Percentiles rank a stretch among this genome's conserved stretches.
Evolutionary conservation across 2,329 filamentous ascomycete species (phyloP).

Genomic region (Zasmidium citrigriseum): DNA sequence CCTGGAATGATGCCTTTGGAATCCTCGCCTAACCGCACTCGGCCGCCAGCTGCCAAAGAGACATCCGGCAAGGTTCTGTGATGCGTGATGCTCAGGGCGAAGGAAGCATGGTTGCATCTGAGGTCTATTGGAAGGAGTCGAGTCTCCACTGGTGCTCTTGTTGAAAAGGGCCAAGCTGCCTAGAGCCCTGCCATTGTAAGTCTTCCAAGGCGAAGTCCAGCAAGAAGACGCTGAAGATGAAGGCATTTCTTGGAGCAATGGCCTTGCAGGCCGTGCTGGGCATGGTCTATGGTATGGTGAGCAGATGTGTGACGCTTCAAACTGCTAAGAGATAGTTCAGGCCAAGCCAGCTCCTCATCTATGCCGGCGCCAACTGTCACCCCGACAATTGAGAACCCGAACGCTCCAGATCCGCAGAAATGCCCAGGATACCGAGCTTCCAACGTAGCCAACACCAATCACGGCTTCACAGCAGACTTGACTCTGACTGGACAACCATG

Average conservation of each 20-base stretch:
- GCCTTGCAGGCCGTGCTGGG: background rate
- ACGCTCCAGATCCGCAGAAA: constrained; percentile 28
- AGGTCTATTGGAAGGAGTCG: background rate
- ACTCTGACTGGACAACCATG: constrained; percentile 27
- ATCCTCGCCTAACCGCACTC: background rate
- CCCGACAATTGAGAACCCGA: constrained; percentile 24
- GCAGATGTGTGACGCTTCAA: background rate
- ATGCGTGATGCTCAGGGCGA: background rate
- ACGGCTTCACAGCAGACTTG: constrained; percentile 29
- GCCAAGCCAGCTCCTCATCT: background rate
- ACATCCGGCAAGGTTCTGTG: background rate
- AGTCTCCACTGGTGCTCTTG: background rate
- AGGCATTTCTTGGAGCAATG: background rate
- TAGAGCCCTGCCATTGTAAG: background rate
- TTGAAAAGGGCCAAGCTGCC: background rate
- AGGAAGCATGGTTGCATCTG: background rate
- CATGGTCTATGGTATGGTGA: background rate
- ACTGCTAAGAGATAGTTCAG: background rate
- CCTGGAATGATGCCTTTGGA: background rate
- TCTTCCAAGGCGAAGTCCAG: background rate
- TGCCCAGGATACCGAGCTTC: constrained; percentile 32
- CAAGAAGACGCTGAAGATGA: background rate
- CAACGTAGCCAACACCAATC: constrained; percentile 16
- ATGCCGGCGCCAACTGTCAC: constrained; percentile 3
- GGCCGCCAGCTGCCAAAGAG: background rate